Evolutionary conservation across 441 rosid genomes (phyloP).

Genomic region (Melastoma candidum): DNA sequence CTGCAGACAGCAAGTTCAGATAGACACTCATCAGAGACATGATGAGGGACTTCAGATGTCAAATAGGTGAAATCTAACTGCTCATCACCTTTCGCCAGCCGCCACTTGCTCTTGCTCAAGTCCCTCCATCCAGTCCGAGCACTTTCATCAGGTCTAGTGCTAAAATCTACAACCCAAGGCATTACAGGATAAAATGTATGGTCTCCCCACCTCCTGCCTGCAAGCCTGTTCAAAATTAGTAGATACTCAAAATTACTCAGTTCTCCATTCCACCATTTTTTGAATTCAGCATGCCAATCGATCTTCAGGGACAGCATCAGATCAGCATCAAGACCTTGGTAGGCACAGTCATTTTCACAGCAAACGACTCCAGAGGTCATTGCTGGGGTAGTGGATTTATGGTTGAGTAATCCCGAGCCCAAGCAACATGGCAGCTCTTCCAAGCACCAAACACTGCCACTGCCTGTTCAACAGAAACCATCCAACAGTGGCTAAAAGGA

Average conservation of each 20-base stretch:
- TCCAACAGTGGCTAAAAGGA: no score
- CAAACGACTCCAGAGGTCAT: slow-evolving; percentile 25
- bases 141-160: slow-evolving; percentile 60
- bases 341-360: slow-evolving; percentile 43
- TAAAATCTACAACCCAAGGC: slow-evolving; percentile 99
- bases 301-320: slow-evolving; percentile 42
- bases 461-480: no score
- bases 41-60: slow-evolving; percentile 91
- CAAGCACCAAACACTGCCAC: no score
- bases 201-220: slow-evolving; percentile 98
- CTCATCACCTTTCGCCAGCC: slow-evolving; percentile 95
- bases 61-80: slow-evolving; percentile 93
- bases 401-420: slow-evolving; percentile 12
- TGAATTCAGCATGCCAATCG: slow-evolving; percentile 64
- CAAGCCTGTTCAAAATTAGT: slow-evolving; percentile 69
- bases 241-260: slow-evolving; percentile 86
- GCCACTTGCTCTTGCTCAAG: slow-evolving; percentile 94
- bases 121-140: slow-evolving; percentile 85
- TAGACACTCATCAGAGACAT: slow-evolving; percentile 96
- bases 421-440: no score
- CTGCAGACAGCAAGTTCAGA: slow-evolving; percentile 99
- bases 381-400: slow-evolving; percentile 9
- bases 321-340: slow-evolving; percentile 49
- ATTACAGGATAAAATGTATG: slow-evolving; percentile 83
- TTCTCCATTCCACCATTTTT: slow-evolving; percentile 87